Evolutionary conservation across 2,329 filamentous ascomycete genomes (phyloP).

Genomic region (Juglanconis sp.): DNA sequence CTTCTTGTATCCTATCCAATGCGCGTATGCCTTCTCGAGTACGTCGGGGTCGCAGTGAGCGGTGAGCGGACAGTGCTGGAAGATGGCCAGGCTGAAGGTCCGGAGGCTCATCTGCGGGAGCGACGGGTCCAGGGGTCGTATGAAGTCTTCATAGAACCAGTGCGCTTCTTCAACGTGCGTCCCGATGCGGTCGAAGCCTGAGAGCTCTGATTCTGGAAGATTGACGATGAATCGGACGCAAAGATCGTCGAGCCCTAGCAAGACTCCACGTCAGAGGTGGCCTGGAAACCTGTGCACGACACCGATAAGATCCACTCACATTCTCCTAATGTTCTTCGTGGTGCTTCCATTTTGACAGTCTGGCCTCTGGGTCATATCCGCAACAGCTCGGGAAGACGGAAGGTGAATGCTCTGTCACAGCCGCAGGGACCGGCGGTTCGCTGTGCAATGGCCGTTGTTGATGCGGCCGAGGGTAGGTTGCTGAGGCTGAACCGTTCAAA

Average conservation of each 20-base stretch:
- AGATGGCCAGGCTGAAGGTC: slow-evolving; percentile 84
- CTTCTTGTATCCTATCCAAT: slow-evolving; percentile 93
- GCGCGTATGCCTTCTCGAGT: slow-evolving; percentile 79
- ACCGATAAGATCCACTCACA: slow-evolving; percentile 8
- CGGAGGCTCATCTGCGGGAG: slow-evolving; percentile 83
- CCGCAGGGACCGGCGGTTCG: neutral
- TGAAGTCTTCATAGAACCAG: slow-evolving; percentile 99
- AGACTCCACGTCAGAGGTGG: slow-evolving; percentile 17
- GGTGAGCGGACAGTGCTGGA: slow-evolving; percentile 88
- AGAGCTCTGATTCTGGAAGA: slow-evolving; percentile 84
- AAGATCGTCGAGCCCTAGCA: slow-evolving; percentile 87
- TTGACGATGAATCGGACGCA: slow-evolving; percentile 99
- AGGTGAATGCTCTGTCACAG: too few species aligned
- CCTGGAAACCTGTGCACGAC: slow-evolving; percentile 1
- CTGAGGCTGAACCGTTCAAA: too few species aligned
- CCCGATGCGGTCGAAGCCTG: slow-evolving; percentile 88
- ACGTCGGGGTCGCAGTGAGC: slow-evolving; percentile 74
- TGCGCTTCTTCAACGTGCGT: slow-evolving; percentile 99
- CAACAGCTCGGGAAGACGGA: neutral
- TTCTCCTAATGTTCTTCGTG: slow-evolving; percentile 17
- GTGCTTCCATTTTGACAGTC: slow-evolving; percentile 11
- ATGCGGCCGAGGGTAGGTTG: slow-evolving; percentile 7
- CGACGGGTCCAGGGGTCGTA: slow-evolving; percentile 80
- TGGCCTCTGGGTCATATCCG: slow-evolving; percentile 16
- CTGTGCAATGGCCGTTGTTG: slow-evolving; percentile 1